phyloP scores from a whole-genome alignment of 768 basidiomycete genomes.

The Cystofilobasidium ferigula region DNA sequence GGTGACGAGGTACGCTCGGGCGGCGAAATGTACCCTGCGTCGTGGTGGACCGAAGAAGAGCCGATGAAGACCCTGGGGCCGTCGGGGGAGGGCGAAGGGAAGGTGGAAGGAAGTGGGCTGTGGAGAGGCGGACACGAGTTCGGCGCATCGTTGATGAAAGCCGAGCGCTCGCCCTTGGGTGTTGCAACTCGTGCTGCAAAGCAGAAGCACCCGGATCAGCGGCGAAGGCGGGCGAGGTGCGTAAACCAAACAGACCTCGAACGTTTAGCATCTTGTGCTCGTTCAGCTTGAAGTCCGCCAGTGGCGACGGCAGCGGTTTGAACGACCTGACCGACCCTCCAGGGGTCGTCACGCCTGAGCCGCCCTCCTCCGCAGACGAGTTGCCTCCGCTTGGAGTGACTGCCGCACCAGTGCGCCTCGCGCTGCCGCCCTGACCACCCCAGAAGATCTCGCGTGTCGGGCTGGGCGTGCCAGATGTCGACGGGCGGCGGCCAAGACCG shows the following conservation, averaged over 20 bases:
- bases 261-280: neutral
- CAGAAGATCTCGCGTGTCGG: constrained; percentile 5
- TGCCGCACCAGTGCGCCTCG: neutral
- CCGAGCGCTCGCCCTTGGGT: neutral
- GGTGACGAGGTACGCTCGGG: neutral
- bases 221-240: neutral
- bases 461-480: neutral
- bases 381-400: neutral
- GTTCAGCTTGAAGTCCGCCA: neutral
- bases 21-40: neutral
- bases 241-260: neutral
- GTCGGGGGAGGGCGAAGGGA: neutral
- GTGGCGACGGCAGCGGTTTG: neutral
- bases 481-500: neutral
- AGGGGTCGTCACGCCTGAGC: neutral
- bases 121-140: neutral
- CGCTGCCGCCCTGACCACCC: neutral
- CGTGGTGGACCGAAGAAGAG: neutral
- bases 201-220: neutral
- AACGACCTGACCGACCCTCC: neutral
- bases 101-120: neutral
- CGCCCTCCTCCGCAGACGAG: neutral
- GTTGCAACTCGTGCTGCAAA: neutral
- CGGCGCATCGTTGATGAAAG: neutral
- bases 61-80: neutral